Conservation (phyloP, 148 eudicot genomes). For the Vaccinium darrowii region DNA sequence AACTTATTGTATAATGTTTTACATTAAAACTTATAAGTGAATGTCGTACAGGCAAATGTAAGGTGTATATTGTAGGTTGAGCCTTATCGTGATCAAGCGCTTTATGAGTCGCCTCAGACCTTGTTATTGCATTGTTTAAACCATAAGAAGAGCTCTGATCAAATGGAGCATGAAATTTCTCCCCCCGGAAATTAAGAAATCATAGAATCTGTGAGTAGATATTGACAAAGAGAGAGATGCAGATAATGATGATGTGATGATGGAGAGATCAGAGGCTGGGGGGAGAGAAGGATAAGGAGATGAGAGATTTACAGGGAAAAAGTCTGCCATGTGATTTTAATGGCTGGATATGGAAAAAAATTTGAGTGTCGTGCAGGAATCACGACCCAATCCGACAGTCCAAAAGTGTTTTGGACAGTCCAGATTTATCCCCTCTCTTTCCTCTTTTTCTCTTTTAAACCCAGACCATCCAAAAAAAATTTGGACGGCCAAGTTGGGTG, state of each 20-base stretch:
- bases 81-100: too few species aligned
- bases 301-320: constrained; percentile 6
- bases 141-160: not conserved
- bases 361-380: too few species aligned
- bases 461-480: too few species aligned
- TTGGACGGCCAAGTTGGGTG: too few species aligned
- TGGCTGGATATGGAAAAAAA: not conserved
- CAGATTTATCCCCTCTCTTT: too few species aligned
- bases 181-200: constrained; percentile 27
- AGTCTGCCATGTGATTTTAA: constrained; percentile 20
- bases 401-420: too few species aligned
- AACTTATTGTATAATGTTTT: not conserved
- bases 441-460: too few species aligned
- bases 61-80: not conserved
- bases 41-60: not conserved
- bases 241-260: constrained; percentile 6
- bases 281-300: not conserved
- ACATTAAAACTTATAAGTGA: not conserved
- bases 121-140: too few species aligned
- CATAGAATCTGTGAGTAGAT: constrained; percentile 17
- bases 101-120: too few species aligned
- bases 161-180: not conserved
- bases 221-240: not conserved
- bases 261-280: constrained; percentile 1
- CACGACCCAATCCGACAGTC: too few species aligned